phyloP scores from a whole-genome alignment of 306 rosid genomes.

The Oemleria cerasiformis region DNA sequence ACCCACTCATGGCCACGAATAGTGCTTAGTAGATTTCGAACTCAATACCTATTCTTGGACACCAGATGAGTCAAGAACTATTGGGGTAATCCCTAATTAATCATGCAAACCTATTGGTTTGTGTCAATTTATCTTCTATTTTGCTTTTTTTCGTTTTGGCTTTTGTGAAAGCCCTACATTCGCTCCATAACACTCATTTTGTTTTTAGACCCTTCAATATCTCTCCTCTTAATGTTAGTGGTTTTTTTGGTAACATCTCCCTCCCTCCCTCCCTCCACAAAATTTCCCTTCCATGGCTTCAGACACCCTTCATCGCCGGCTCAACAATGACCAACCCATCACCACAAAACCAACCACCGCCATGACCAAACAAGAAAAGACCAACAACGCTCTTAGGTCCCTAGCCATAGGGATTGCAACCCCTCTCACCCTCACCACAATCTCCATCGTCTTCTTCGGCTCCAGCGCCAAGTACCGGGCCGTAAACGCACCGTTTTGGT shows the following conservation, averaged over 20 bases:
- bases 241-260: slow-evolving; percentile 1
- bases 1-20: too few species aligned
- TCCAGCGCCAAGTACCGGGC: slow-evolving; percentile 38
- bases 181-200: too few species aligned
- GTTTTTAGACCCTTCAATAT: too few species aligned
- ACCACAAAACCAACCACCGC: slow-evolving; percentile 2
- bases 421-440: slow-evolving; percentile 39
- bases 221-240: slow-evolving; percentile 3
- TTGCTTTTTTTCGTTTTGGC: too few species aligned
- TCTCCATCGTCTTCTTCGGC: slow-evolving; percentile 40
- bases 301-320: neutral
- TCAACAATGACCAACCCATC: neutral
- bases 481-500: slow-evolving; percentile 46
- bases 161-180: too few species aligned
- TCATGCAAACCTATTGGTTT: too few species aligned
- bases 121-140: too few species aligned
- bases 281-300: slow-evolving; percentile 8
- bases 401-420: slow-evolving; percentile 40
- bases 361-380: slow-evolving; percentile 33
- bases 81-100: too few species aligned
- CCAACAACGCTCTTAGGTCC: slow-evolving; percentile 49
- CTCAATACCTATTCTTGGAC: too few species aligned
- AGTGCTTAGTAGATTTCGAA: too few species aligned
- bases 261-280: neutral
- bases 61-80: too few species aligned